Evolutionary conservation across 345 rosid species (phyloP).

Genomic region (Populus davidiana): DNA sequence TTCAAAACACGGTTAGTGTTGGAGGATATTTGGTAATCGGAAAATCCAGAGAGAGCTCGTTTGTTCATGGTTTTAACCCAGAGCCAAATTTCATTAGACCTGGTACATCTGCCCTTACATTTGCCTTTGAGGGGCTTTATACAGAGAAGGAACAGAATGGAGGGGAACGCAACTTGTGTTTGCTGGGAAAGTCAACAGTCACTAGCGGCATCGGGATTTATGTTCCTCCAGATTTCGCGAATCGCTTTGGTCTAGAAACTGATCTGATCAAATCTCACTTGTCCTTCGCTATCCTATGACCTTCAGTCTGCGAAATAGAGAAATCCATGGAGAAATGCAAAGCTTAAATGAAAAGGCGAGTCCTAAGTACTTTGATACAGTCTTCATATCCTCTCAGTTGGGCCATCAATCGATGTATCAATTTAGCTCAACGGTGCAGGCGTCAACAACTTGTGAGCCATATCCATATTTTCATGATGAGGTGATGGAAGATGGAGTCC

Average conservation of each 20-base stretch:
- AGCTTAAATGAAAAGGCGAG: slow-evolving; percentile 1
- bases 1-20: slow-evolving; percentile 2
- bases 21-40: not conserved
- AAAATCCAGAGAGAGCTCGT: not conserved
- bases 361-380: slow-evolving; percentile 8
- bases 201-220: not conserved
- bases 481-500: not conserved
- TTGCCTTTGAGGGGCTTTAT: slow-evolving; percentile 21
- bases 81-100: slow-evolving; percentile 1
- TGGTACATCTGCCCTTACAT: not conserved
- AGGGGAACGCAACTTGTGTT: slow-evolving; percentile 14
- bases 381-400: slow-evolving; percentile 1
- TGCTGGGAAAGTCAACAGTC: slow-evolving; percentile 19
- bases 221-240: not conserved
- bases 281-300: slow-evolving; percentile 9
- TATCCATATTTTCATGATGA: not conserved
- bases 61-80: not conserved
- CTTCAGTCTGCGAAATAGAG: slow-evolving; percentile 13
- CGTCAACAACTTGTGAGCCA: slow-evolving; percentile 1
- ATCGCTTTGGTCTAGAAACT: not conserved
- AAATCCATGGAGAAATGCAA: slow-evolving; percentile 14
- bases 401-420: not conserved
- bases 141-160: slow-evolving; percentile 3
- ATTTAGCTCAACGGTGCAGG: not conserved
- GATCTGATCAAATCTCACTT: slow-evolving; percentile 12